A percentile compares a stretch with the other conserved stretches of the same genome.
Conservation (phyloP, 2,329 filamentous ascomycete species). For the Aspergillus cejpii region DNA sequence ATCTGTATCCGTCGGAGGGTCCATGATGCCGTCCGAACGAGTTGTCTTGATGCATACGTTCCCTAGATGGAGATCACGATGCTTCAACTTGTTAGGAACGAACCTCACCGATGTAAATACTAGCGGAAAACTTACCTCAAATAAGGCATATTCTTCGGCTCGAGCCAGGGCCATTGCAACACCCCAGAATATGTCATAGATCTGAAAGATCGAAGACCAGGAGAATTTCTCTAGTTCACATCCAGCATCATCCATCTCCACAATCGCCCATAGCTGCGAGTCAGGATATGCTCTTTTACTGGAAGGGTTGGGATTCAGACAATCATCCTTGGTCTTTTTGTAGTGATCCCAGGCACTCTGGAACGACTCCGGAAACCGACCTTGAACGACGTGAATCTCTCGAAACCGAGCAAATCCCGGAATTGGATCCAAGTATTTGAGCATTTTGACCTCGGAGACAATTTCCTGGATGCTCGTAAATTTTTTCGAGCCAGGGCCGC, state of each 20-base stretch:
- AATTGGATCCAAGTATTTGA: slow-evolving; percentile 53
- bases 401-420: slow-evolving; percentile 59
- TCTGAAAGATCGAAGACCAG: slow-evolving; percentile 41
- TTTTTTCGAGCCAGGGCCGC: slow-evolving; percentile 38
- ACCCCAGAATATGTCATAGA: slow-evolving; percentile 62
- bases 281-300: slow-evolving; percentile 49
- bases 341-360: slow-evolving; percentile 41
- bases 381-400: slow-evolving; percentile 53
- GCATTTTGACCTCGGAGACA: slow-evolving; percentile 46
- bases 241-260: slow-evolving; percentile 62
- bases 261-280: slow-evolving; percentile 55
- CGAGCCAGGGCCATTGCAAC: slow-evolving; percentile 56
- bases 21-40: slow-evolving; percentile 26
- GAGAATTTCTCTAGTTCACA: slow-evolving; percentile 48
- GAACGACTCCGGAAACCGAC: slow-evolving; percentile 49
- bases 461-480: slow-evolving; percentile 46
- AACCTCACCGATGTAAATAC: neutral
- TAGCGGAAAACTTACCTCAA: slow-evolving; percentile 43
- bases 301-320: slow-evolving; percentile 52
- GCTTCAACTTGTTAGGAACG: slow-evolving; percentile 30
- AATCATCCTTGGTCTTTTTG: slow-evolving; percentile 38
- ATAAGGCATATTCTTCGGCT: slow-evolving; percentile 53
- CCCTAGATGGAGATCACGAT: slow-evolving; percentile 60
- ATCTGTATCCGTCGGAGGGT: slow-evolving; percentile 29
- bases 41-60: slow-evolving; percentile 54